Evolutionary conservation across 2,329 filamentous ascomycete species (phyloP).

Genomic region (Fusarium floridanum): DNA sequence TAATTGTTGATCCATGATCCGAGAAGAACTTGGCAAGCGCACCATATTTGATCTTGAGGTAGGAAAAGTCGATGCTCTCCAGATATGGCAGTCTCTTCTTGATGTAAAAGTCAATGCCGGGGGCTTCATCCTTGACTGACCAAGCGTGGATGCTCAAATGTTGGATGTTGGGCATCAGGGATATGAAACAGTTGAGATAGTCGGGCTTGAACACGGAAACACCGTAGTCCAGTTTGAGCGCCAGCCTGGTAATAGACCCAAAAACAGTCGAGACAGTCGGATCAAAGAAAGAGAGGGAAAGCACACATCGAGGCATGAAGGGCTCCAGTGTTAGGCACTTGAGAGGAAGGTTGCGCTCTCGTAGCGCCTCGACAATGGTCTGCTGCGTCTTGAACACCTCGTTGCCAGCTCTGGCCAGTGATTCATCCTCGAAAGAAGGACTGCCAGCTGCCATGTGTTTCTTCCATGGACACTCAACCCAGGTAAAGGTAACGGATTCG

Average conservation of each 20-base stretch:
- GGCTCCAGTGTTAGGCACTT: constrained; percentile 39
- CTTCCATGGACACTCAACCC: constrained; percentile 41
- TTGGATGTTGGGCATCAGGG: constrained; percentile 35
- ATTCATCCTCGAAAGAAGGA: constrained; percentile 30
- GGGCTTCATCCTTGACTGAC: constrained; percentile 5
- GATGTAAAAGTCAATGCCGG: constrained; percentile 31
- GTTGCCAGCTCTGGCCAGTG: constrained; percentile 28
- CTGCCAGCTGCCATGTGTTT: constrained; percentile 4
- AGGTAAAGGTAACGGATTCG: constrained; percentile 40
- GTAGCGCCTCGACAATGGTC: constrained; percentile 34
- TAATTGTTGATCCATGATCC: constrained; percentile 30
- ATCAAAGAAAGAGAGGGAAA: constrained; percentile 17
- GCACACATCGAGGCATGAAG: constrained; percentile 18
- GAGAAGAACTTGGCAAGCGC: constrained; percentile 32
- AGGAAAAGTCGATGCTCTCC: constrained; percentile 30
- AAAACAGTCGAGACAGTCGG: constrained; percentile 15
- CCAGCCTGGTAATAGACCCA: constrained; percentile 26
- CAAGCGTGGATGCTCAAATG: constrained; percentile 26
- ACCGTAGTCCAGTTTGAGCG: constrained; percentile 16
- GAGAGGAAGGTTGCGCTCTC: constrained; percentile 24
- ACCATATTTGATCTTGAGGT: constrained; percentile 28
- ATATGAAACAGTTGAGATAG: constrained; percentile 37
- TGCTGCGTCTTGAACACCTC: constrained; percentile 36
- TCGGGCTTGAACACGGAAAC: constrained; percentile 24
- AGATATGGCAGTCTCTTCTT: constrained; percentile 35